Conservation (phyloP, 2,329 filamentous ascomycete species). For the Hymenoscyphus linearis region DNA sequence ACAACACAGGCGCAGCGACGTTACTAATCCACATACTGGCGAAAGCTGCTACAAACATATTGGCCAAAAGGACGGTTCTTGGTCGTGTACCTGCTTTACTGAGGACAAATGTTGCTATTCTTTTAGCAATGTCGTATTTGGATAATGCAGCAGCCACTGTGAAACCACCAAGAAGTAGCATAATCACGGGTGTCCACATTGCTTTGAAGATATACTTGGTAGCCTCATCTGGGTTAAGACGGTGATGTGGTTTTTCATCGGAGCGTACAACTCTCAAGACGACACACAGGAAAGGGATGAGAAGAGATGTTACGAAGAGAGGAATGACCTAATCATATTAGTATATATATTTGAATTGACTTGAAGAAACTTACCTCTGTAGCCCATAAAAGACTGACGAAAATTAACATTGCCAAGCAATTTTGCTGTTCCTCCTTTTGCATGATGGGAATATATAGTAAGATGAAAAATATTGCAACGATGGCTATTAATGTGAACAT, state of each 20-base stretch:
- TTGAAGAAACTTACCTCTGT: constrained; percentile 62
- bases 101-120: constrained; percentile 91
- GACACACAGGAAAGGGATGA: constrained; percentile 91
- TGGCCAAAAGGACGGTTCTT: constrained; percentile 84
- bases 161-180: constrained; percentile 93
- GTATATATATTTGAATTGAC: constrained; percentile 1
- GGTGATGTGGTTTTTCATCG: constrained; percentile 62
- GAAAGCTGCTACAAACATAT: constrained; percentile 98
- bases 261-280: constrained; percentile 77
- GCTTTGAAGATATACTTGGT: constrained; percentile 82
- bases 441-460: constrained; percentile 79
- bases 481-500: constrained; percentile 72
- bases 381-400: constrained; percentile 92
- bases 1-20: constrained; percentile 91
- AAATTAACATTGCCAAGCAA: constrained; percentile 86
- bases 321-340: constrained; percentile 67
- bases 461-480: constrained; percentile 64
- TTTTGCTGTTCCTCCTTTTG: constrained; percentile 87
- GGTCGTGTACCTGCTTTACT: constrained; percentile 94
- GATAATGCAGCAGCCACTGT: constrained; percentile 91
- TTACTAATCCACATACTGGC: constrained; percentile 99
- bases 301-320: constrained; percentile 89
- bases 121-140: constrained; percentile 96
- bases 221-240: constrained; percentile 74
- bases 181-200: constrained; percentile 99